These are phyloP conservation scores for Syzygium malaccense DNA, from an alignment of 441 rosid genomes.

Conservation along the genomic window DNA sequence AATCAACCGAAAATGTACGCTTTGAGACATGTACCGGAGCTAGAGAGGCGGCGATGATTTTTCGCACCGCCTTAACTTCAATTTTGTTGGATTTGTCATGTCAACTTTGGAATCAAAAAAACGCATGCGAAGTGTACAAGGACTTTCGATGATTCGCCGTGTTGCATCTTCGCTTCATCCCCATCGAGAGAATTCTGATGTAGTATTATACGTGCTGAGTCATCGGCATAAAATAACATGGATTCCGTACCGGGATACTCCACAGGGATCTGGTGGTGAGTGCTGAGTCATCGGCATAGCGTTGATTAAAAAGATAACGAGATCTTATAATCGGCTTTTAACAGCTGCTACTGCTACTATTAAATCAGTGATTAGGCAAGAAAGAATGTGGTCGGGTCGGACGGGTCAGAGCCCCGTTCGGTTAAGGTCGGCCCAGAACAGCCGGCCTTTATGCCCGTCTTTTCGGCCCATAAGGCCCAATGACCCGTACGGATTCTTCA, in stretches of 20 bases:
- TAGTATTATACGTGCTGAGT: background rate
- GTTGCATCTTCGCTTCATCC: background rate
- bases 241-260: background rate
- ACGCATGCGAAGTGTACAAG: fast-evolving
- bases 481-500: background rate
- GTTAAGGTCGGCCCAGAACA: background rate
- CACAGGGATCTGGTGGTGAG: background rate
- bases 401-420: background rate
- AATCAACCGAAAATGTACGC: background rate
- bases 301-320: background rate
- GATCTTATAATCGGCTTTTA: background rate
- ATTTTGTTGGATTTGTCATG: background rate
- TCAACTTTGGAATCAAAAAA: background rate
- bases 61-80: background rate
- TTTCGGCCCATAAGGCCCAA: background rate
- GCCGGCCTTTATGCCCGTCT: background rate
- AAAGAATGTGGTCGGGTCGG: background rate
- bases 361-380: background rate
- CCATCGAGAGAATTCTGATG: background rate
- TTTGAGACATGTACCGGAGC: background rate
- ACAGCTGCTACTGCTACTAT: background rate
- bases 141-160: background rate
- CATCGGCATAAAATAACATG: background rate
- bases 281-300: background rate
- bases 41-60: background rate